phyloP scores from a whole-genome alignment of 352 stramenopile species.

The Phytophthora macrochlamydospora region DNA sequence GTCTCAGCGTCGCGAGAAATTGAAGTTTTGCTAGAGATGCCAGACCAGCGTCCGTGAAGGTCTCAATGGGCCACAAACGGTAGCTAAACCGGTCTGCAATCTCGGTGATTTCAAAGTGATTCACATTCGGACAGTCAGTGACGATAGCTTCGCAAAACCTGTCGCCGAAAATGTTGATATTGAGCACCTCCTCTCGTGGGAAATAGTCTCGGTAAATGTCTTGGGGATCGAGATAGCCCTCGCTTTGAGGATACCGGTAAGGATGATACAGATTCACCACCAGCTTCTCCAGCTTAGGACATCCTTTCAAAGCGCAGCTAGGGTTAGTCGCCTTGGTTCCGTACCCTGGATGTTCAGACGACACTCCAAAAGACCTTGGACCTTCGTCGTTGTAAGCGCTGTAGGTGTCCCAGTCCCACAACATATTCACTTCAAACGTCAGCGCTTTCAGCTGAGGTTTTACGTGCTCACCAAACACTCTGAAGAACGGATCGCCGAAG shows the following conservation, averaged over 20 bases:
- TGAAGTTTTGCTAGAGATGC: not conserved
- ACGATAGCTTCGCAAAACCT: conserved; percentile 28
- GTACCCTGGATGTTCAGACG: not conserved
- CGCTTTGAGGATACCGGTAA: conserved; percentile 4
- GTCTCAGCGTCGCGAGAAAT: not conserved
- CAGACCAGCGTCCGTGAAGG: conserved; percentile 34
- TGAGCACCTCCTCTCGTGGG: conserved; percentile 28
- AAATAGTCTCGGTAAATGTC: conserved; percentile 20
- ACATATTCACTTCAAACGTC: conserved; percentile 32
- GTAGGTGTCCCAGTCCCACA: conserved; percentile 33
- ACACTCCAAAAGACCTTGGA: not conserved
- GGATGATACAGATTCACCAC: conserved; percentile 34
- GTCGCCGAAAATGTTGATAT: conserved; percentile 36
- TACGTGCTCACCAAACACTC: conserved; percentile 20
- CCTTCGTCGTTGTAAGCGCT: conserved; percentile 7
- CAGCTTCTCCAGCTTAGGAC: conserved; percentile 20
- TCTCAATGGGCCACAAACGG: conserved; percentile 23
- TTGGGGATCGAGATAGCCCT: not conserved
- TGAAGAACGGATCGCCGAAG: conserved; percentile 29
- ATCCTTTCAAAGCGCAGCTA: conserved; percentile 19
- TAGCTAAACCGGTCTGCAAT: conserved; percentile 38
- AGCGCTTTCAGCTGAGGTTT: conserved; percentile 28
- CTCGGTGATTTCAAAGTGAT: conserved; percentile 28
- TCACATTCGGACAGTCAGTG: conserved; percentile 24
- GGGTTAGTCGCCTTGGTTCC: conserved; percentile 19